These are phyloP conservation scores for Sarocladium kiliense DNA, from an alignment of 2,329 filamentous ascomycete species.

Conservation along the genomic window DNA sequence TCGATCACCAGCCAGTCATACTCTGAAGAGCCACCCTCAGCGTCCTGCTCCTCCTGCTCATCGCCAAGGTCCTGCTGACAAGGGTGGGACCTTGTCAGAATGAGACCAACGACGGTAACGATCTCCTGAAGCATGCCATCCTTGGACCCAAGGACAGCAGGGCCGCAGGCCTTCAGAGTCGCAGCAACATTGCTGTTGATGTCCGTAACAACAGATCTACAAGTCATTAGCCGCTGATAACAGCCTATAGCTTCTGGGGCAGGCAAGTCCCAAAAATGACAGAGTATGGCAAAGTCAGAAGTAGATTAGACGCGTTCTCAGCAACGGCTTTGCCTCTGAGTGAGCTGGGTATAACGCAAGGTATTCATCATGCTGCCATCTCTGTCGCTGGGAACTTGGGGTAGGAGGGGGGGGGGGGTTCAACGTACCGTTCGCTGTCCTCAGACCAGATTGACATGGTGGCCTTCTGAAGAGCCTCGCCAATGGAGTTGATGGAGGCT, in stretches of 20 bases:
- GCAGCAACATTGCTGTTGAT: conserved; percentile 92
- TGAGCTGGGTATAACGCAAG: conserved; percentile 99
- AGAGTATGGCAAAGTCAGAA: conserved; percentile 27
- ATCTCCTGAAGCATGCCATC: conserved; percentile 67
- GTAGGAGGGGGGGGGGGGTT: conserved; percentile 15
- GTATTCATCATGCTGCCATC: conserved; percentile 69
- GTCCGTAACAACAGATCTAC: conserved; percentile 84
- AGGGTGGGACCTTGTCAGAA: conserved; percentile 85
- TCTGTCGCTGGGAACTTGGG: conserved; percentile 7
- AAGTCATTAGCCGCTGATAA: conserved; percentile 34
- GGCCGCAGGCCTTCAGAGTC: conserved; percentile 85
- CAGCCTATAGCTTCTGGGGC: not conserved
- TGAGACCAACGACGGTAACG: conserved; percentile 66
- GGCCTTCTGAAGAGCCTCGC: conserved; percentile 76
- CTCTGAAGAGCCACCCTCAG: conserved; percentile 76
- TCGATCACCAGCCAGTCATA: conserved; percentile 98
- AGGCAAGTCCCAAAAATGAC: conserved; percentile 13
- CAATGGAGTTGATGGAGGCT: conserved; percentile 75
- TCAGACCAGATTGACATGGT: conserved; percentile 84
- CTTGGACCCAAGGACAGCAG: conserved; percentile 71
- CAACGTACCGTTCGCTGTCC: conserved; percentile 86
- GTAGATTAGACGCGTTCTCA: conserved; percentile 66
- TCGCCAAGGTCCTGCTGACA: conserved; percentile 88
- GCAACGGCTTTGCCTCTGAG: conserved; percentile 91
- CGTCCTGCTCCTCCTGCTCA: conserved; percentile 70